Percentiles rank a stretch among this genome's conserved stretches.
These are phyloP conservation scores for Peronospora destructor DNA, from an alignment of 352 stramenopile genomes.

Conservation along the genomic window DNA sequence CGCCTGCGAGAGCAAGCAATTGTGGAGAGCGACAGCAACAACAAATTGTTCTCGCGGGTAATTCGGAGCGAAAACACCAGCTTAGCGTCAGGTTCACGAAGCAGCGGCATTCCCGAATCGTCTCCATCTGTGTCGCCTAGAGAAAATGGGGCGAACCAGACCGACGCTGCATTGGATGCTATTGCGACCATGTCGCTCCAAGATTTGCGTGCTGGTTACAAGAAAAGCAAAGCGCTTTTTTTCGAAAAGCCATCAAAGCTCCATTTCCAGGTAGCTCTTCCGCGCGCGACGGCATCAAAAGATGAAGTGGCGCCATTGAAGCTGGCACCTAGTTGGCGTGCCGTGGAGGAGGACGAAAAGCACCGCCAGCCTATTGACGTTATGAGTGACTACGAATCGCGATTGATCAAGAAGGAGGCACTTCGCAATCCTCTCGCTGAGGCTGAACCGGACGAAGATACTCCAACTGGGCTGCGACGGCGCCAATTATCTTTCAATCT, in stretches of 20 bases:
- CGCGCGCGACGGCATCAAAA: conserved; percentile 18
- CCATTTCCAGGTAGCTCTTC: conserved; percentile 34
- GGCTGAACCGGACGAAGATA: conserved; percentile 81
- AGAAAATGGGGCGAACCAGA: conserved; percentile 23
- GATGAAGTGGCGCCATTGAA: conserved; percentile 31
- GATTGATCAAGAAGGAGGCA: conserved; percentile 82
- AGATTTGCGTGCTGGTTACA: conserved; percentile 42
- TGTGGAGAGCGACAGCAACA: conserved; percentile 67
- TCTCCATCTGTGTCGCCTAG: conserved; percentile 36
- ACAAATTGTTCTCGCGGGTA: conserved; percentile 57
- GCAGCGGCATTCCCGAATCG: conserved; percentile 25
- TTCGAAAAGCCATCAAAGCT: conserved; percentile 43
- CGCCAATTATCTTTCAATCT: conserved; percentile 83
- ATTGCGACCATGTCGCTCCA: conserved; percentile 63
- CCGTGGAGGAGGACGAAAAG: conserved; percentile 73
- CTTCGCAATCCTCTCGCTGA: conserved; percentile 79
- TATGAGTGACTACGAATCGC: conserved; percentile 86
- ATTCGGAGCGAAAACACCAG: conserved; percentile 22
- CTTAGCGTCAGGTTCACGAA: conserved; percentile 8
- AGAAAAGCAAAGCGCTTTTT: conserved; percentile 43
- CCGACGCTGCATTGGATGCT: conserved; percentile 39
- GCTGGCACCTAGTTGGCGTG: conserved; percentile 49
- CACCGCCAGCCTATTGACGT: conserved; percentile 79
- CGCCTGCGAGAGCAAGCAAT: conserved; percentile 69
- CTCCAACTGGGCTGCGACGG: conserved; percentile 53